phyloP scores from a whole-genome alignment of 352 stramenopile genomes.

The Sclerospora graminicola region DNA sequence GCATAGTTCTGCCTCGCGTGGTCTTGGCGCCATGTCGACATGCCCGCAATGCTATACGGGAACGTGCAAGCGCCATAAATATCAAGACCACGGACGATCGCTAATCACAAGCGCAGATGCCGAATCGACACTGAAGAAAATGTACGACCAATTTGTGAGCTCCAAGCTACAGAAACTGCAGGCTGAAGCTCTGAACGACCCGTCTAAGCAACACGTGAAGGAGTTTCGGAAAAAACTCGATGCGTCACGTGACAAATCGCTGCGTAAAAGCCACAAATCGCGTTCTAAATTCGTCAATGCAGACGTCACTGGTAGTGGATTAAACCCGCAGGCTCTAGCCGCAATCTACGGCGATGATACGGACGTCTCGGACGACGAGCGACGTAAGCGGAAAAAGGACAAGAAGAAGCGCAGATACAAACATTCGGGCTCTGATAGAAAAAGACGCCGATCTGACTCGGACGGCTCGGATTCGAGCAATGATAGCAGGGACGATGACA shows the following conservation, averaged over 20 bases:
- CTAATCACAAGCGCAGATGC: constrained; percentile 34
- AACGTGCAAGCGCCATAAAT: constrained; percentile 49
- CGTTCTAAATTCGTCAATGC: constrained; percentile 15
- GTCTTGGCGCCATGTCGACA: constrained; percentile 52
- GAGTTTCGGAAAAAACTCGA: constrained; percentile 59
- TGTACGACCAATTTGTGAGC: constrained; percentile 64
- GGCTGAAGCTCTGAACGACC: constrained; percentile 36
- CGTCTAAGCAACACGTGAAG: constrained; percentile 24
- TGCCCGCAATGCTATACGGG: constrained; percentile 77
- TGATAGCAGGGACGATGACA: constrained; percentile 8
- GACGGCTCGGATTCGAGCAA: constrained; percentile 10
- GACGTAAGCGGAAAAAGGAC: constrained; percentile 23
- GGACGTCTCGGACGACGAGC: constrained; percentile 11
- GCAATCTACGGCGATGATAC: constrained; percentile 39
- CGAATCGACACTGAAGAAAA: constrained; percentile 60
- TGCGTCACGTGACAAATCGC: constrained; percentile 47
- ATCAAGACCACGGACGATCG: constrained; percentile 59
- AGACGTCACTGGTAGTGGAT: constrained; percentile 25
- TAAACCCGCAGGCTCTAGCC: constrained; percentile 65
- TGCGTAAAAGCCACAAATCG: constrained; percentile 43
- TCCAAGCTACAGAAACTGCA: constrained; percentile 66
- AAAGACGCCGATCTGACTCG: constrained; percentile 13
- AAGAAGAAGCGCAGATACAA: constrained; percentile 38
- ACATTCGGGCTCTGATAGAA: constrained; percentile 5
- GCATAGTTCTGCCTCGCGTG: too few species aligned